These are phyloP conservation scores for Termitomyces titanicus DNA, from an alignment of 768 basidiomycete genomes.

Conservation along the genomic window DNA sequence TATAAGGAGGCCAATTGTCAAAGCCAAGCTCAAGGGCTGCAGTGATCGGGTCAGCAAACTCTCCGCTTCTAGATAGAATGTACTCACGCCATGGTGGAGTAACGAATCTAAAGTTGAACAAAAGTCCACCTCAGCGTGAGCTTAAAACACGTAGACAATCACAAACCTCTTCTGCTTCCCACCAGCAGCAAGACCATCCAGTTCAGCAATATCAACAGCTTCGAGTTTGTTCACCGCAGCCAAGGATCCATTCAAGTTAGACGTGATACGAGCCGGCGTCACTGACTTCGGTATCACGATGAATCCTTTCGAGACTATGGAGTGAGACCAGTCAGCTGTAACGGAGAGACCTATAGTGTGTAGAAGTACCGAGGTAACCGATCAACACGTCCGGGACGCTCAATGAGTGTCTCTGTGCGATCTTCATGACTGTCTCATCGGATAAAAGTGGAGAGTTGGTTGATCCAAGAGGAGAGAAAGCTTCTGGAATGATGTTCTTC, in stretches of 20 bases:
- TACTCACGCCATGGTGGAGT: constrained; percentile 69
- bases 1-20: constrained; percentile 52
- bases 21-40: constrained; percentile 66
- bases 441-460: constrained; percentile 59
- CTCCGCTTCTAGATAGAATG: constrained; percentile 1
- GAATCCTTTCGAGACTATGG: constrained; percentile 56
- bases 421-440: constrained; percentile 55
- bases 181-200: constrained; percentile 54
- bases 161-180: constrained; percentile 64
- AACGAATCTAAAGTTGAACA: constrained; percentile 39
- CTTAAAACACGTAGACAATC: neutral
- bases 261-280: constrained; percentile 60
- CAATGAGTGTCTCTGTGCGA: constrained; percentile 57
- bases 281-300: constrained; percentile 78
- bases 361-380: constrained; percentile 55
- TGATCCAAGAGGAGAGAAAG: constrained; percentile 80
- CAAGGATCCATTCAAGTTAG: constrained; percentile 53
- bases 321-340: constrained; percentile 7
- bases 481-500: constrained; percentile 68
- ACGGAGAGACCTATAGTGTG: neutral
- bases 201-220: constrained; percentile 45
- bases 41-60: constrained; percentile 4
- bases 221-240: constrained; percentile 43
- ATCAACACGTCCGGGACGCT: constrained; percentile 56
- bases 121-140: neutral